Evolutionary conservation across 495 filamentous ascomycete species (phyloP), one percentile per base, ranked within the genome.

Genomic region (Aspergillus incahuasiensis): DNA sequence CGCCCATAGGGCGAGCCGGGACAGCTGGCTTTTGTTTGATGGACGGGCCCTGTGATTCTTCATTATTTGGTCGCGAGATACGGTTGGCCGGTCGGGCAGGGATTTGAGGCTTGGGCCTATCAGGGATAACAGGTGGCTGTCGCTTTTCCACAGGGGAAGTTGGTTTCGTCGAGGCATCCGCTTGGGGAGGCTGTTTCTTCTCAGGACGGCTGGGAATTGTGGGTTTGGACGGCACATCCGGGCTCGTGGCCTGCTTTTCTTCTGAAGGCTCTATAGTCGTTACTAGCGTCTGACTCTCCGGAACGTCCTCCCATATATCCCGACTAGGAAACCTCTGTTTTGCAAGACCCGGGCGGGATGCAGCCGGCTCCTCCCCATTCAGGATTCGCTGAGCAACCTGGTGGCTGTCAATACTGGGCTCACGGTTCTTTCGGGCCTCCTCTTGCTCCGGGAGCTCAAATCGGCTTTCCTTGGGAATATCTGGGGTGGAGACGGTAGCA

Each of bases 301-400:
- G 92, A 0, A 83, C 83, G 66, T 99, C 94, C 74, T 99, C 94
- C 94, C 94, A 99, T 42, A 97, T 87, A 71, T 99, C 94, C 34
- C 83, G 84, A 66, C 92, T 96, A 5, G 94, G 94, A 67, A 99
- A 99, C 6, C 91, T 82, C 32, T 88, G 87, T 52, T 83, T 79
- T 62, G 82, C 63, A 18, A 61, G 30, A 21, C 77, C 75, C 3
- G 84, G 78, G 7, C 82, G 77, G 3, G 68, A 65, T 9, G 67
- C 48, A 55, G 69, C 61, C 74, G 81, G 64, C 64, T 82, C 66
- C 5, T 62, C 68, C 1, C 68, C 66, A 38, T 67, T 63, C 7
- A 74, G 54, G 12, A 75, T 73, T 32, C 75, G 70, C 39, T 69
- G 63, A 5, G 77, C 72, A 32, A 80, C 66, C 38, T 76, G 63